These are phyloP conservation scores for Puccinia polysora DNA, from an alignment of 1,284 basidiomycete species.

Conservation along the genomic window DNA sequence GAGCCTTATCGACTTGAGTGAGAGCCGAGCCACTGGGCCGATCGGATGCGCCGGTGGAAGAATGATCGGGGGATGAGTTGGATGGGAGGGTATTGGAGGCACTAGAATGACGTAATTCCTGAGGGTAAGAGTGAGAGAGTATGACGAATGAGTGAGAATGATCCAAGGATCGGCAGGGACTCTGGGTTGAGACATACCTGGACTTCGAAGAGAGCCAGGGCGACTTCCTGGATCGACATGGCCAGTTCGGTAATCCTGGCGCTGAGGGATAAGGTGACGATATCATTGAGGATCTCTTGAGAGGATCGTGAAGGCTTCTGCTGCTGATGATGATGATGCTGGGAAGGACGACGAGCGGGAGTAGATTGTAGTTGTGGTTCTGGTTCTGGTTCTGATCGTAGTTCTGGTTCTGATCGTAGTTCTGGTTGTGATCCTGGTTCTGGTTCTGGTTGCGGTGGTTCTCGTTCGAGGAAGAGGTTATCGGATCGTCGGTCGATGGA, in stretches of 20 bases:
- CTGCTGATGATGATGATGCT: neutral
- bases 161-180: neutral
- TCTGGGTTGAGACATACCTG: neutral
- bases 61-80: neutral
- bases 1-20: conserved; percentile 29
- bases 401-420: no score
- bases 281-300: neutral
- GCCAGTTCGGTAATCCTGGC: conserved; percentile 12
- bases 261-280: conserved; percentile 5
- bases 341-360: neutral
- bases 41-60: neutral
- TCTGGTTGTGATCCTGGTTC: no score
- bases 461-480: neutral
- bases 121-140: neutral
- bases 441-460: no score
- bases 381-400: no score
- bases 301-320: neutral
- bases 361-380: no score
- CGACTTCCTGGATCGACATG: conserved; percentile 31
- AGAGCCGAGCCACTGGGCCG: conserved; percentile 17
- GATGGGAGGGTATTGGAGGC: conserved; percentile 8
- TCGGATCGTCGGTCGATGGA: neutral
- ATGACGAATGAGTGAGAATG: neutral
- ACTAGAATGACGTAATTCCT: conserved; percentile 36
- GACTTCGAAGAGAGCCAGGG: conserved; percentile 20